These are phyloP conservation scores for Starmerella khaoyaiensis DNA, from an alignment of 805 yeast genomes.

Conservation along the genomic window DNA sequence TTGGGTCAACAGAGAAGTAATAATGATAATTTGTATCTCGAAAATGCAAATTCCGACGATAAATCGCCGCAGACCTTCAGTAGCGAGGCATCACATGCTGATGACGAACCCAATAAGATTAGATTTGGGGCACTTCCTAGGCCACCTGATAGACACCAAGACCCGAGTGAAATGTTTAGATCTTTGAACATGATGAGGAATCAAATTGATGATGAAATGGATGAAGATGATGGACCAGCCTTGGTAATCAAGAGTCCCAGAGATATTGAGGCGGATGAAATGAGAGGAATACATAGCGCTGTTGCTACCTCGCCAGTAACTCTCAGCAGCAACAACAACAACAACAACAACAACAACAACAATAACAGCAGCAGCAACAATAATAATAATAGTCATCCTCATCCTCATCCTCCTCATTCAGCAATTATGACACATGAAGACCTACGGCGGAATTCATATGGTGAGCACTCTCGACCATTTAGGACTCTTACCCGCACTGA, in stretches of 20 bases:
- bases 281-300: constrained; percentile 19
- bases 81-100: background rate
- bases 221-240: constrained; percentile 60
- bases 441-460: background rate
- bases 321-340: background rate
- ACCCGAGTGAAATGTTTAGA: constrained; percentile 72
- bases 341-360: background rate
- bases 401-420: background rate
- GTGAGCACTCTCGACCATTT: background rate
- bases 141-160: constrained; percentile 28
- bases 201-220: constrained; percentile 21
- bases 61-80: background rate
- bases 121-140: constrained; percentile 46
- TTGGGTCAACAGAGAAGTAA: too few species aligned
- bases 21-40: too few species aligned
- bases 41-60: constrained; percentile 4
- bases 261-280: constrained; percentile 38
- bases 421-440: background rate
- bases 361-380: background rate
- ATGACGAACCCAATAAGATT: constrained; percentile 26
- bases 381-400: background rate
- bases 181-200: constrained; percentile 68
- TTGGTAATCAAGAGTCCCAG: constrained; percentile 66
- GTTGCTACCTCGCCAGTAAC: constrained; percentile 5
- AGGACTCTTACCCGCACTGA: constrained; percentile 9